These are phyloP conservation scores for Leccinum truebloodii DNA, from an alignment of 768 basidiomycete genomes.

Conservation along the genomic window DNA sequence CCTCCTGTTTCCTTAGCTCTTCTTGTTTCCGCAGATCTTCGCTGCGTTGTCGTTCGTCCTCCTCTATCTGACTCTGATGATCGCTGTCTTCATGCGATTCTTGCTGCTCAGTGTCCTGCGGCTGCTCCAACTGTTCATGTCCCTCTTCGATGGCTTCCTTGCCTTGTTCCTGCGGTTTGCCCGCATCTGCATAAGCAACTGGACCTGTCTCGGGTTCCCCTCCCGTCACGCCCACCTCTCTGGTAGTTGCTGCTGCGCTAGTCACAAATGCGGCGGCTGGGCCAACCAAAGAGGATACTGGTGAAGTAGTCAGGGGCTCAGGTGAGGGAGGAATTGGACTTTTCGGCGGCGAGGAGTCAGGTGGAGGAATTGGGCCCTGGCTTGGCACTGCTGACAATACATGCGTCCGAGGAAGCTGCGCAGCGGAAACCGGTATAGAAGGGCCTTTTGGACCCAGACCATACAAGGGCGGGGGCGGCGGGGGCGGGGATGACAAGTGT, in stretches of 20 bases:
- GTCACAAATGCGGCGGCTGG: neutral
- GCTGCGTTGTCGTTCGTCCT: neutral
- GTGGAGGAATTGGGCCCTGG: conserved; percentile 12
- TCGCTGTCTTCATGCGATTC: neutral
- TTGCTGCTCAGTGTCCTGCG: conserved; percentile 2
- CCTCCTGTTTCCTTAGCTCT: conserved; percentile 24
- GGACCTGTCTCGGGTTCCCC: neutral
- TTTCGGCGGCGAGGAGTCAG: conserved; percentile 5
- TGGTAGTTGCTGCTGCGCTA: conserved; percentile 35
- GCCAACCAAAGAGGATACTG: conserved; percentile 17
- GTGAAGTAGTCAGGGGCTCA: conserved; percentile 21
- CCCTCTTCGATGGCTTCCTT: conserved; percentile 13
- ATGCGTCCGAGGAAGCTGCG: conserved; percentile 12
- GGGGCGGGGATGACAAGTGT: conserved; percentile 19
- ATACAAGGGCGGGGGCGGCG: conserved; percentile 8
- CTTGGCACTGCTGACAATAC: neutral
- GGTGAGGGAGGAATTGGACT: conserved; percentile 12
- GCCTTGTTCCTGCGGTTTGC: conserved; percentile 6
- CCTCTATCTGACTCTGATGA: neutral
- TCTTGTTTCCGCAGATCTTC: conserved; percentile 25
- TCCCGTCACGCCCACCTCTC: conserved; percentile 46
- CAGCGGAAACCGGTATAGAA: neutral
- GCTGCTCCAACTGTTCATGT: neutral
- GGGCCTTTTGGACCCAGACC: conserved; percentile 2
- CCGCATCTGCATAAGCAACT: neutral